These are phyloP conservation scores for Platanus orientalis DNA, from an alignment of 164 flowering plant species.

Conservation along the genomic window DNA sequence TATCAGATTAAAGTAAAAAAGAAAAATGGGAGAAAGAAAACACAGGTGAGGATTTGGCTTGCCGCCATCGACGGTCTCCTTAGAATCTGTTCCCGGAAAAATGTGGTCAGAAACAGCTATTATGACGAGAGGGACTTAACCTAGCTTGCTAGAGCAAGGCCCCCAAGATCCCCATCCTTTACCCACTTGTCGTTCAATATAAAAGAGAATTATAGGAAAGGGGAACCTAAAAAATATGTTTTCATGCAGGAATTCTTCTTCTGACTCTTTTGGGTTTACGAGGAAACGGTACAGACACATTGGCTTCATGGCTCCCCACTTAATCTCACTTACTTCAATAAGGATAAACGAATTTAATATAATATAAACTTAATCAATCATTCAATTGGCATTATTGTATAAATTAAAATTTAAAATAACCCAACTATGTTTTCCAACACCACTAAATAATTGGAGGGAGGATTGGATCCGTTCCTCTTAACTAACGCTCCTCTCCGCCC, in stretches of 20 bases:
- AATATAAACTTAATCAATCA: too few species aligned
- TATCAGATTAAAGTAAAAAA: too few species aligned
- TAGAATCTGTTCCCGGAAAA: slow-evolving; percentile 12
- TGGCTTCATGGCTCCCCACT: too few species aligned
- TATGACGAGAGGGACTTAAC: slow-evolving; percentile 17
- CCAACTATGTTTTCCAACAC: too few species aligned
- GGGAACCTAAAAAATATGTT: not conserved
- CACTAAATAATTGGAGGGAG: too few species aligned
- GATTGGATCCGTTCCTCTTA: too few species aligned
- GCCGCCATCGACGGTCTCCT: slow-evolving; percentile 13
- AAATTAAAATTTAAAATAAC: too few species aligned
- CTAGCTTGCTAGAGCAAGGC: not conserved
- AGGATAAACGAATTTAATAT: too few species aligned
- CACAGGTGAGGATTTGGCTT: slow-evolving; percentile 1
- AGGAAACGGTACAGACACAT: not conserved
- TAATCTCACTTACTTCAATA: too few species aligned
- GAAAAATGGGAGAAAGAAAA: too few species aligned
- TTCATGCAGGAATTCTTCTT: not conserved
- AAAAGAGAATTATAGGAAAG: not conserved
- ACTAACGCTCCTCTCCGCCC: too few species aligned
- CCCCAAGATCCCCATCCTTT: not conserved
- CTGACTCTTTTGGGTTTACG: not conserved
- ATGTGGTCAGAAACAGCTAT: slow-evolving; percentile 5
- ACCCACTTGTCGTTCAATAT: not conserved
- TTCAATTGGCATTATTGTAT: too few species aligned